Evolutionary conservation across 2,329 filamentous ascomycete species (phyloP).

Genomic region (Domatiomyces catenatus): DNA sequence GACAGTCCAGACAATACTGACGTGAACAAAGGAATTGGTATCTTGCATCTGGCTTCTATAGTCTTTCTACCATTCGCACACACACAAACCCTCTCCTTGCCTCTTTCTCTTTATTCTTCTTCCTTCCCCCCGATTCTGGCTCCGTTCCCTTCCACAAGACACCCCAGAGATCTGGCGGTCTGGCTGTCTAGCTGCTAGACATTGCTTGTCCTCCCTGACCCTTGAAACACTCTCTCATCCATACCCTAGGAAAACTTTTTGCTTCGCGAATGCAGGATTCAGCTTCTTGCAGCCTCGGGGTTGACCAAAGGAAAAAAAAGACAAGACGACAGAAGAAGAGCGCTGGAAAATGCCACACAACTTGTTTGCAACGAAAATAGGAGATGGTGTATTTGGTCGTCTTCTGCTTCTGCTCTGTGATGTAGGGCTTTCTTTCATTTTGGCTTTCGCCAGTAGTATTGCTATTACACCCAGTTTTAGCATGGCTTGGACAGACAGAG

Average conservation of each 20-base stretch:
- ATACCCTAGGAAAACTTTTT: background rate
- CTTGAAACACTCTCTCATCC: background rate
- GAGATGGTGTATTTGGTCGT: background rate
- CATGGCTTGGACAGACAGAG: conserved; percentile 1
- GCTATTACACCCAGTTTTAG: conserved; percentile 30
- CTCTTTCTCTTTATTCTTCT: background rate
- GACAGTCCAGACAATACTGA: too few species aligned
- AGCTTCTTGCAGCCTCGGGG: background rate
- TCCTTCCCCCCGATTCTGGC: background rate
- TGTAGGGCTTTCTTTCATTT: conserved; percentile 23
- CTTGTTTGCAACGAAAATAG: conserved; percentile 21
- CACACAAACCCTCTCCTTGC: too few species aligned
- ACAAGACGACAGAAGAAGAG: too few species aligned
- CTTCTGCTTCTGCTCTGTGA: too few species aligned
- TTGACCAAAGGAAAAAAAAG: background rate
- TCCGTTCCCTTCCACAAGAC: background rate
- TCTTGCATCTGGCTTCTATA: background rate
- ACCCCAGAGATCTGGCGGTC: too few species aligned
- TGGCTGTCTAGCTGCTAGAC: too few species aligned
- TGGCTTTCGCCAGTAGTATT: conserved; percentile 59
- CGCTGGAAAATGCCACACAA: conserved; percentile 15
- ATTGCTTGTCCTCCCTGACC: background rate
- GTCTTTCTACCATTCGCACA: background rate
- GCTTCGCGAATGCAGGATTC: background rate
- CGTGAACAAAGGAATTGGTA: background rate